Evolutionary conservation across 129 eudicot genomes (phyloP).

Genomic region (Flaveria ramosissima): DNA sequence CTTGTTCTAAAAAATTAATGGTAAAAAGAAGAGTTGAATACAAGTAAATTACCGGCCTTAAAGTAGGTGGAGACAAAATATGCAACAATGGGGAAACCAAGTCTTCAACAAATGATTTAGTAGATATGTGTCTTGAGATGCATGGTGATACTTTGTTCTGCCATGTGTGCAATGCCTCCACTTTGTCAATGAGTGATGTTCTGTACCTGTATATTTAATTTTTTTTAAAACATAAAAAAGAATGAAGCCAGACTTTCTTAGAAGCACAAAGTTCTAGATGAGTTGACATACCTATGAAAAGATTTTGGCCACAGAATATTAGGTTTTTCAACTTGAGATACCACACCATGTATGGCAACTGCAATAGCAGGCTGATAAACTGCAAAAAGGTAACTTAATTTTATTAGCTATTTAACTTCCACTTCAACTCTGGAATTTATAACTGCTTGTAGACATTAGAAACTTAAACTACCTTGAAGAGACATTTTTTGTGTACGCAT

Average conservation of each 20-base stretch:
- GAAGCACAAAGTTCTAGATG: slow-evolving; percentile 9
- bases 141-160: slow-evolving; percentile 61
- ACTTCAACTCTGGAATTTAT: neutral
- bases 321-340: slow-evolving; percentile 80
- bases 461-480: slow-evolving; percentile 56
- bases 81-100: slow-evolving; percentile 69
- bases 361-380: slow-evolving; percentile 79
- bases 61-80: slow-evolving; percentile 80
- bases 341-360: slow-evolving; percentile 59
- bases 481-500: slow-evolving; percentile 89
- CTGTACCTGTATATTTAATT: slow-evolving; percentile 58
- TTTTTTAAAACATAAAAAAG: neutral
- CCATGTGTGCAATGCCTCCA: slow-evolving; percentile 73
- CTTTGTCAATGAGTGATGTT: slow-evolving; percentile 56
- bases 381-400: slow-evolving; percentile 29
- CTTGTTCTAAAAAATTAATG: neutral
- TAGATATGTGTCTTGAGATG: slow-evolving; percentile 86
- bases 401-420: slow-evolving; percentile 21
- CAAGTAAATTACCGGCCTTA: slow-evolving; percentile 75
- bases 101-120: slow-evolving; percentile 78
- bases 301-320: slow-evolving; percentile 96
- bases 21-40: slow-evolving; percentile 5
- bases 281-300: slow-evolving; percentile 64
- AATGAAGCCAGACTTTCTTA: neutral
- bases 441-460: slow-evolving; percentile 12